Evolutionary conservation across 75 land plant genomes (phyloP), one percentile per base, ranked within the genome.

Genomic region (Azolla pinnata): DNA sequence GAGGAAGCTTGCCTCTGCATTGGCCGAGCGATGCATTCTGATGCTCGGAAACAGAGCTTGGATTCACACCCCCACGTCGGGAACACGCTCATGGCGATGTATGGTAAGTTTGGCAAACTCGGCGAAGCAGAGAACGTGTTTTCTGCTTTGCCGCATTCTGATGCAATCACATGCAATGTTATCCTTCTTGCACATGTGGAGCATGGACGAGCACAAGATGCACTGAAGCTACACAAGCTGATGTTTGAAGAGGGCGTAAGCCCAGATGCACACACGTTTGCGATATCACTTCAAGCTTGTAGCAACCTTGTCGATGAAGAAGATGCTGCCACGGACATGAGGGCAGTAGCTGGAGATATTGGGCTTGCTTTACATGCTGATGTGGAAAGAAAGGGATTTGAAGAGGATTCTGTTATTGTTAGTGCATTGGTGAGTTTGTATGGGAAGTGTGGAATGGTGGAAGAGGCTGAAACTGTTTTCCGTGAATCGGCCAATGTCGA

Each of bases 91-190:
- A 29, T 76, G 8, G 47, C 57, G 50, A 25, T 71, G 54, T 76
- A 70, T 56, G 40, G 64, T 5, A 76, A 71, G 57, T 57, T 61
- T 34, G 21, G 50, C 27, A 31, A 17, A 5, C 33, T 61, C 21
- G 20, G 10, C 5, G 56, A 58, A 33, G 74, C 70, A 26, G 65
- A 44, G 26, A 18, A 57, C 33, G 4, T 76, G 28, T 76, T 71
- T 40, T 69, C 61, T 27, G 62, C 67, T 65, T 61, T 76, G 66
- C 70, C 61, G 44, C 40, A 71, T 4, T 56, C 54, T 30, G 67
- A 66, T 14, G 48, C 33, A 2, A 70, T 76, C 4, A 33, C 75
- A 25, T 76, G 75, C 61, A 76, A 71, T 33, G 33, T 75, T 16
- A 42, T 76, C 16, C 71, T 76, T 45, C 47, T 51, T 33, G 68